Conservation (phyloP, 306 rosid genomes). For the Cicer cuneatum region DNA sequence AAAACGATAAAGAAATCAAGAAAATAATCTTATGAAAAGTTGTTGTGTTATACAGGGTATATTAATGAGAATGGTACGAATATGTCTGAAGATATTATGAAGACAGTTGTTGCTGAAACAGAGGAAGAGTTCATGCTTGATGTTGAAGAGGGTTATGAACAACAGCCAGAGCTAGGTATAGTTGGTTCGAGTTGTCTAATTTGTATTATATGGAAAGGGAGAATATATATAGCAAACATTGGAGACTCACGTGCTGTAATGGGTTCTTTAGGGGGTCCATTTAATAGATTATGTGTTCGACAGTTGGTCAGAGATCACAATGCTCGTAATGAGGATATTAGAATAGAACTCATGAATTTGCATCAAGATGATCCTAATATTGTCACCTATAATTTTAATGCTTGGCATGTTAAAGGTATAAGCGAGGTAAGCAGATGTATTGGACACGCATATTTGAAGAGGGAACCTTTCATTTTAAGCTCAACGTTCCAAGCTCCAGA, state of each 20-base stretch:
- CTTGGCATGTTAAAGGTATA: slow-evolving; percentile 70
- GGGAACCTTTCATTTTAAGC: too few species aligned
- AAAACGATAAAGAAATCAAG: not conserved
- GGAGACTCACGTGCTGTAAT: slow-evolving; percentile 79
- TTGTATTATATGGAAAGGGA: slow-evolving; percentile 68
- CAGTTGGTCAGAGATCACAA: slow-evolving; percentile 68
- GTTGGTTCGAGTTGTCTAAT: slow-evolving; percentile 71
- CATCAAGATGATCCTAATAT: slow-evolving; percentile 67
- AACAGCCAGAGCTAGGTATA: slow-evolving; percentile 53
- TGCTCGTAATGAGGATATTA: slow-evolving; percentile 58
- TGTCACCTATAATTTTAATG: slow-evolving; percentile 54
- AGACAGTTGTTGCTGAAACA: slow-evolving; percentile 52
- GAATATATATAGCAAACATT: slow-evolving; percentile 60
- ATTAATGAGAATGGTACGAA: not conserved
- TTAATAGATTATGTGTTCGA: slow-evolving; percentile 51
- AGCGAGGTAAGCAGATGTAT: slow-evolving; percentile 57
- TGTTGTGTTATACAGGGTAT: not conserved
- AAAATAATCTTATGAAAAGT: not conserved
- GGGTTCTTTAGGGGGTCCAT: slow-evolving; percentile 53
- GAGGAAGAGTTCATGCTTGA: slow-evolving; percentile 60
- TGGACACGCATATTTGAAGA: not conserved
- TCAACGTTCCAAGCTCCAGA: too few species aligned
- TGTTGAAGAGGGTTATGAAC: slow-evolving; percentile 50
- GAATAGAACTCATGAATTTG: slow-evolving; percentile 53
- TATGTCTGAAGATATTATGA: slow-evolving; percentile 50